These are phyloP conservation scores for Hypoxylon sp. DNA, from an alignment of 2,329 filamentous ascomycete species.

Conservation along the genomic window DNA sequence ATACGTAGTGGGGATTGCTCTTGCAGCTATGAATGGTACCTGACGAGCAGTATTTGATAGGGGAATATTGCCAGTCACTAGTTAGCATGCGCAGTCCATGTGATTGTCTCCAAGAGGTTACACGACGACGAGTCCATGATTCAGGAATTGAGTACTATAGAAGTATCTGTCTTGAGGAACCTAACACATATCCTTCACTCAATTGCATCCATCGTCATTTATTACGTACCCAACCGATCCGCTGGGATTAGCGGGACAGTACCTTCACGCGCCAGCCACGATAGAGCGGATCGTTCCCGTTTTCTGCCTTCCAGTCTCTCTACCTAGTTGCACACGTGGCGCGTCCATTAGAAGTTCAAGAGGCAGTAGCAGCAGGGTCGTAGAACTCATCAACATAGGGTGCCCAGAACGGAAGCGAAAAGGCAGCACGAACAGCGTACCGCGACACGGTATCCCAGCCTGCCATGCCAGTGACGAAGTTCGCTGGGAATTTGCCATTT, in stretches of 20 bases:
- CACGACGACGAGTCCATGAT: background rate
- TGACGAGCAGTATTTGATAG: background rate
- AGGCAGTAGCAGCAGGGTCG: background rate
- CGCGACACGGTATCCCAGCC: constrained; percentile 51
- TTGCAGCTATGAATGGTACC: background rate
- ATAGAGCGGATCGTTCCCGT: background rate
- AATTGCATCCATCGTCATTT: background rate
- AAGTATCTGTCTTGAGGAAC: too few species aligned
- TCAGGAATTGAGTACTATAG: background rate
- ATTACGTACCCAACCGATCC: background rate
- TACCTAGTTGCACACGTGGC: background rate
- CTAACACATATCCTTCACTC: background rate
- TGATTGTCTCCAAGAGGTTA: background rate
- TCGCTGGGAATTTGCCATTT: constrained; percentile 58
- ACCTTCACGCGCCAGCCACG: background rate
- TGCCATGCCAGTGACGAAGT: constrained; percentile 62
- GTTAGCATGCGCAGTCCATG: too few species aligned
- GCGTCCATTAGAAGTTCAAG: background rate
- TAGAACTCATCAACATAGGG: background rate
- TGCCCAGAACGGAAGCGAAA: constrained; percentile 67
- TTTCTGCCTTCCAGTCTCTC: background rate
- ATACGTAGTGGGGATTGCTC: background rate
- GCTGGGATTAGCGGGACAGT: background rate
- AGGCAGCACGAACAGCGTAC: constrained; percentile 68
- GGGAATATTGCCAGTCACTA: background rate